Conservation (phyloP, 2,329 filamentous ascomycete species). For the Penicillium paneum region DNA sequence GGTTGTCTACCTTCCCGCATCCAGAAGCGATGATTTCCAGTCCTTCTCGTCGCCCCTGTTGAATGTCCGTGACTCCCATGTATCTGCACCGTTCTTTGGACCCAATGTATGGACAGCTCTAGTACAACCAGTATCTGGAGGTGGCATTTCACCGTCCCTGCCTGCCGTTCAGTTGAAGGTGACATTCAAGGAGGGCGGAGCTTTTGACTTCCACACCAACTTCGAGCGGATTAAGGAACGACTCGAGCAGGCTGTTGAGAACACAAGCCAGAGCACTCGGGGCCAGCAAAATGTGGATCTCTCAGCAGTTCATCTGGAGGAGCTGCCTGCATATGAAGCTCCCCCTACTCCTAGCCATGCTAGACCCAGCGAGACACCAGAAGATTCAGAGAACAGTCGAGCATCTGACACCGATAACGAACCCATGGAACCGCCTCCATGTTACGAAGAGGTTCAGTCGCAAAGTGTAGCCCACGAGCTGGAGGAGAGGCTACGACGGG, state of each 20-base stretch:
- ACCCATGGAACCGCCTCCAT: slow-evolving; percentile 74
- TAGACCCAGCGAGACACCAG: slow-evolving; percentile 7
- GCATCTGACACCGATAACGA: slow-evolving; percentile 36
- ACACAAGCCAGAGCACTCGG: slow-evolving; percentile 38
- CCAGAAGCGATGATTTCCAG: slow-evolving; percentile 65
- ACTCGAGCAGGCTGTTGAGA: slow-evolving; percentile 72
- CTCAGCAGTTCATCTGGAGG: slow-evolving; percentile 72
- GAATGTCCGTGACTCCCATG: slow-evolving; percentile 80
- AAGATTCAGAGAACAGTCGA: slow-evolving; percentile 19
- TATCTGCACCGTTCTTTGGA: slow-evolving; percentile 86
- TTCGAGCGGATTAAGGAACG: slow-evolving; percentile 84
- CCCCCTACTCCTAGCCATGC: slow-evolving; percentile 38
- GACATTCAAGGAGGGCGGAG: slow-evolving; percentile 92
- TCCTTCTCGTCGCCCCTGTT: slow-evolving; percentile 88
- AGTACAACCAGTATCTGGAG: slow-evolving; percentile 76
- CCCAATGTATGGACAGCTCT: slow-evolving; percentile 84
- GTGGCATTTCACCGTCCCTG: slow-evolving; percentile 72
- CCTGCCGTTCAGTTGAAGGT: slow-evolving; percentile 75
- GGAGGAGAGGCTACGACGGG: slow-evolving; percentile 53
- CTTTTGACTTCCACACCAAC: slow-evolving; percentile 79
- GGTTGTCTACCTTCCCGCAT: slow-evolving; percentile 82
- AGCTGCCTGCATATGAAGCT: slow-evolving; percentile 82
- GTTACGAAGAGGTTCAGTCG: slow-evolving; percentile 87
- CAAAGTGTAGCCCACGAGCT: slow-evolving; percentile 71
- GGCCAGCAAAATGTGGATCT: slow-evolving; percentile 53